Evolutionary conservation across 2,329 filamentous ascomycete genomes (phyloP), one percentile per base, ranked within the genome.

Genomic region (Hypoxylon sp.): DNA sequence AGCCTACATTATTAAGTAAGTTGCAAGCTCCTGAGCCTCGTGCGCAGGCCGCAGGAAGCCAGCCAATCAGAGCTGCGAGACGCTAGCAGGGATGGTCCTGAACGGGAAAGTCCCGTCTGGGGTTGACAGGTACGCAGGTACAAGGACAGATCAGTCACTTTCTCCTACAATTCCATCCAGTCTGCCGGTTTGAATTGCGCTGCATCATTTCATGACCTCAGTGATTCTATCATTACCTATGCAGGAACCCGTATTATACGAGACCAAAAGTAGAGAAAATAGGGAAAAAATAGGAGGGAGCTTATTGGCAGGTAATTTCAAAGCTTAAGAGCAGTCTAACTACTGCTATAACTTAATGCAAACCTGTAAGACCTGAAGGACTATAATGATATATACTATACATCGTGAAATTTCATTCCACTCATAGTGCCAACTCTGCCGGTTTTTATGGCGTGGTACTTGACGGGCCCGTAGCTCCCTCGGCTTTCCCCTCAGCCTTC

Each of bases 1-100:
- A 59, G 62, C 65, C 62, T 47, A n/a, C n/a, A n/a, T n/a, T n/a
- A n/a, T n/a, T n/a, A n/a, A n/a, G n/a, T n/a, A 62, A 67, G 55
- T 53, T 62, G 55, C 62, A 58, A 67, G 66, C 64, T 68, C 64
- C 66, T 62, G 62, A 70, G 64, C 68, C 68, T 70, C 64, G 68
- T 69, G 67, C 67, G 60, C 62, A 62, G 37, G 59, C 47, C 47
- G 43, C 17, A 61, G 47, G 48, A 15, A 34, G 47, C 30, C 15
- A 17, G 19, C 68, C 67, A 70, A 70, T 69, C 51, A 68, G 15
- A 53, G 5, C 17, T 3, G 11, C 15, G 1, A 11, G n/a, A 30
- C 10, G 19, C 17, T 13, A 53, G 48, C 68, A 70, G 59, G 66
- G 68, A 53, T 67, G 28, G 44, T 53, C 65, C 64, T 26, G 34